Conservation (phyloP, 2,329 filamentous ascomycete genomes). For the Erysiphe pulchra region DNA sequence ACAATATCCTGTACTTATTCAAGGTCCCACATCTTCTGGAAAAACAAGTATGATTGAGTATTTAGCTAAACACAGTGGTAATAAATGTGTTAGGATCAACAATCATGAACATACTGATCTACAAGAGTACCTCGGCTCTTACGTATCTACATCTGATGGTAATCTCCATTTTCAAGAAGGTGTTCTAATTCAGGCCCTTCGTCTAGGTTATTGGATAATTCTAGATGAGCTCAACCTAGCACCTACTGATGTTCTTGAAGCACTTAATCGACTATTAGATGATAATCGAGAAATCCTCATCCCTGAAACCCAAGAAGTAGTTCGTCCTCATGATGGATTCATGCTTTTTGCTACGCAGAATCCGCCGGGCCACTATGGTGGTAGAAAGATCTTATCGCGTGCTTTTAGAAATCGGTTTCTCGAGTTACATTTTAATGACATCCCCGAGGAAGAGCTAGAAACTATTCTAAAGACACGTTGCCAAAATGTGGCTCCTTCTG, state of each 20-base stretch:
- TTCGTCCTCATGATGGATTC: slow-evolving; percentile 80
- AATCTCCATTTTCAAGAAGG: slow-evolving; percentile 82
- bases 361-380: slow-evolving; percentile 81
- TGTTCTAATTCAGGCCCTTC: slow-evolving; percentile 70
- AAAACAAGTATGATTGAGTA: slow-evolving; percentile 99
- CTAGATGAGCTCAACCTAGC: slow-evolving; percentile 93
- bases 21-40: slow-evolving; percentile 87
- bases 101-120: slow-evolving; percentile 98
- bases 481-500: slow-evolving; percentile 64
- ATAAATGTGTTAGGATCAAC: slow-evolving; percentile 95
- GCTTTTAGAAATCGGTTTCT: slow-evolving; percentile 94
- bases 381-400: slow-evolving; percentile 73
- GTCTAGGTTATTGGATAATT: slow-evolving; percentile 92
- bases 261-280: slow-evolving; percentile 79
- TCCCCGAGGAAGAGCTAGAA: slow-evolving; percentile 80
- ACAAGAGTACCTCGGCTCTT: slow-evolving; percentile 91
- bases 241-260: slow-evolving; percentile 88
- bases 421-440: slow-evolving; percentile 93
- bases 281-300: slow-evolving; percentile 92
- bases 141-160: slow-evolving; percentile 65
- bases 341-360: slow-evolving; percentile 98
- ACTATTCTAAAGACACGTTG: slow-evolving; percentile 75
- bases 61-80: slow-evolving; percentile 83
- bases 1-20: slow-evolving; percentile 78
- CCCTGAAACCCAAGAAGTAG: slow-evolving; percentile 83